A percentile compares a stretch with the other conserved stretches of the same genome.
phyloP scores from a whole-genome alignment of 257 asterid species.

The Sherardia arvensis region DNA sequence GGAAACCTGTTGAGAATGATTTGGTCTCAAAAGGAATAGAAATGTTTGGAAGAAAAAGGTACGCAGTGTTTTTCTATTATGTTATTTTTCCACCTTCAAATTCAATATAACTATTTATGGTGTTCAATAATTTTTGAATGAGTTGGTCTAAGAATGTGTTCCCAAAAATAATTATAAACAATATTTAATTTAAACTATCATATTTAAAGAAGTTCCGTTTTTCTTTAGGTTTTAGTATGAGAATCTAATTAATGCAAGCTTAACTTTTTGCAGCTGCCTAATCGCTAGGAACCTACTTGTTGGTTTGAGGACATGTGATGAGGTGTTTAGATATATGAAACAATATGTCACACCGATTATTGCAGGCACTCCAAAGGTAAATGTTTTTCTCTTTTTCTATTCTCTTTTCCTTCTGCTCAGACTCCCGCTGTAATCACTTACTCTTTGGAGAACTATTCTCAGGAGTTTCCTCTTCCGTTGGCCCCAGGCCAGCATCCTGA shows the following conservation, averaged over 20 bases:
- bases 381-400: conserved; percentile 2
- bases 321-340: conserved; percentile 66
- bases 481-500: too few species aligned
- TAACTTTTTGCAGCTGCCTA: conserved; percentile 66
- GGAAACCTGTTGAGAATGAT: conserved; percentile 90
- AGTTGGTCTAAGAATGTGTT: too few species aligned
- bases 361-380: conserved; percentile 37
- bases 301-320: conserved; percentile 80
- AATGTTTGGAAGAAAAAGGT: conserved; percentile 95
- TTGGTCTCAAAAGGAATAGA: conserved; percentile 73
- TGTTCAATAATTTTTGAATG: background rate
- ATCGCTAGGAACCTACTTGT: conserved; percentile 86
- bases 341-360: conserved; percentile 42
- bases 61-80: too few species aligned
- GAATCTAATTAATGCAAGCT: too few species aligned
- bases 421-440: too few species aligned
- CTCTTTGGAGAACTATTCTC: too few species aligned
- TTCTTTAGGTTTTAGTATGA: background rate
- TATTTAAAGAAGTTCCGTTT: too few species aligned
- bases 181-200: too few species aligned
- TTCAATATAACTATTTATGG: too few species aligned
- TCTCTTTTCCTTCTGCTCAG: background rate
- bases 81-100: too few species aligned
- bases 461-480: too few species aligned
- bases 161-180: too few species aligned